These are phyloP conservation scores for Starmerella davenportii DNA, from an alignment of 805 yeast species.

Conservation along the genomic window DNA sequence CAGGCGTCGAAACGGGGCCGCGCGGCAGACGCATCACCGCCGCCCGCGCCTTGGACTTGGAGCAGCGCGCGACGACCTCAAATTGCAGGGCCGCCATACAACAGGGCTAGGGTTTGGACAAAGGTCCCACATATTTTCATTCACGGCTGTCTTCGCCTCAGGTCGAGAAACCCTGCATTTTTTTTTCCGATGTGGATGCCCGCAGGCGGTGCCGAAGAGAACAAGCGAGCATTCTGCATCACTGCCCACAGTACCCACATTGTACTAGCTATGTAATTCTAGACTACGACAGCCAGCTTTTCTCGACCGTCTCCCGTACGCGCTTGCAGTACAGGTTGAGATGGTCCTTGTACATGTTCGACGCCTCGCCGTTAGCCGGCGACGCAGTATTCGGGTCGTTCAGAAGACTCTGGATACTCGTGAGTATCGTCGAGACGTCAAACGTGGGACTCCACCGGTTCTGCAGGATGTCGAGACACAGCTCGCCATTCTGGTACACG, in stretches of 20 bases:
- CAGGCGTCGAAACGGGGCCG: slow-evolving; percentile 28
- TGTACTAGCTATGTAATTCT: too few species aligned
- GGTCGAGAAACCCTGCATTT: too few species aligned
- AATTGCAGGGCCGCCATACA: slow-evolving; percentile 22
- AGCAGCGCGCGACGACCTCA: slow-evolving; percentile 27
- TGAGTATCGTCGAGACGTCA: slow-evolving; percentile 86
- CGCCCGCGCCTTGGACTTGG: slow-evolving; percentile 29
- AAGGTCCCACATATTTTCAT: too few species aligned
- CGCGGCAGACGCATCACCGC: slow-evolving; percentile 28
- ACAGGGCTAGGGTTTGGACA: not conserved
- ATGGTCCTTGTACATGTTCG: slow-evolving; percentile 86
- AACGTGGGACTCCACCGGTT: slow-evolving; percentile 98
- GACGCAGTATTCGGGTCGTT: slow-evolving; percentile 94
- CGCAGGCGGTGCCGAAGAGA: too few species aligned
- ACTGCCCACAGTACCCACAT: too few species aligned
- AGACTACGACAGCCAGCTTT: slow-evolving; percentile 16
- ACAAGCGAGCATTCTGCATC: too few species aligned
- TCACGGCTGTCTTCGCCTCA: too few species aligned
- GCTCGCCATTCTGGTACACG: slow-evolving; percentile 87
- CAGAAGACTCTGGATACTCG: slow-evolving; percentile 68
- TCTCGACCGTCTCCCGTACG: slow-evolving; percentile 84
- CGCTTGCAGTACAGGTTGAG: slow-evolving; percentile 79
- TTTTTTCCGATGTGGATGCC: too few species aligned
- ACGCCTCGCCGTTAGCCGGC: slow-evolving; percentile 97
- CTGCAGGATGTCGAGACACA: slow-evolving; percentile 87